phyloP scores from a whole-genome alignment of 805 yeast species.

The Pichia exigua region DNA sequence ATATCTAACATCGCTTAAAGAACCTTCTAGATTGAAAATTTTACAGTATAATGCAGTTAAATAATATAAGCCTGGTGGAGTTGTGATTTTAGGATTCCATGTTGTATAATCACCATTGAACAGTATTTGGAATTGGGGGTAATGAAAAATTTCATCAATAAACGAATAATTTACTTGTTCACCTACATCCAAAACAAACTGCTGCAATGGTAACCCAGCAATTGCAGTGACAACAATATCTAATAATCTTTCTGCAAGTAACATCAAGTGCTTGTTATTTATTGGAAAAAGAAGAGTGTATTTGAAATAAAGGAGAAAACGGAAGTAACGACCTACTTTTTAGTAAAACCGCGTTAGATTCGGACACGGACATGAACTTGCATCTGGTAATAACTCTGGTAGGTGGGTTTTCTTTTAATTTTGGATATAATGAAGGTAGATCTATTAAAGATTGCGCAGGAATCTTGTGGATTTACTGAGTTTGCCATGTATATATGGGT shows the following conservation, averaged over 20 bases:
- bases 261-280: slow-evolving; percentile 1
- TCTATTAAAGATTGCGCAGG: too few relatives aligned
- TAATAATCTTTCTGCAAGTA: slow-evolving; percentile 8
- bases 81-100: slow-evolving; percentile 90
- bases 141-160: slow-evolving; percentile 81
- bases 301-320: background rate
- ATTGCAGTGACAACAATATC: slow-evolving; percentile 12
- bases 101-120: slow-evolving; percentile 49
- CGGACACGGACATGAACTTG: background rate
- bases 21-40: slow-evolving; percentile 24
- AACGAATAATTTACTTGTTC: slow-evolving; percentile 26
- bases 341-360: background rate
- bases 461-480: background rate
- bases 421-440: too few relatives aligned
- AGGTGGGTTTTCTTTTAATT: too few relatives aligned
- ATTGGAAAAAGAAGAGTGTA: background rate
- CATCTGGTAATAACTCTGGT: too few relatives aligned
- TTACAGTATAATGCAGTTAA: slow-evolving; percentile 35
- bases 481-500: background rate
- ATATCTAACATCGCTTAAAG: slow-evolving; percentile 38
- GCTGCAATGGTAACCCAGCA: slow-evolving; percentile 13
- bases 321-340: background rate
- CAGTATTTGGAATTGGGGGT: slow-evolving; percentile 67
- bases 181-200: slow-evolving; percentile 17
- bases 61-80: slow-evolving; percentile 87